Evolutionary conservation across 768 basidiomycete genomes (phyloP).

Genomic region (Leccinum sublutescens): DNA sequence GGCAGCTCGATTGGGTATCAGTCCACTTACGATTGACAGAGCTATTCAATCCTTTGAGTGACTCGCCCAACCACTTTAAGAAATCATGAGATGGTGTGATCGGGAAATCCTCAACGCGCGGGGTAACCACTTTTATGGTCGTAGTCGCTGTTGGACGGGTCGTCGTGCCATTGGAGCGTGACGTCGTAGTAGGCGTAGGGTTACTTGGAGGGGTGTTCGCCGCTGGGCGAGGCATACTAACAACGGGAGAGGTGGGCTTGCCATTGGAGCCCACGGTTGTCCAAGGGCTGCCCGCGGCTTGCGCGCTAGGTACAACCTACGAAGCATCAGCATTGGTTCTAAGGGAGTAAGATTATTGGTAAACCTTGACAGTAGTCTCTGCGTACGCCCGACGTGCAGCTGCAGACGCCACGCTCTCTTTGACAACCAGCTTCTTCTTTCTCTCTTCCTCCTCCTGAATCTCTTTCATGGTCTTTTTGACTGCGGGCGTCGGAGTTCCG

Average conservation of each 20-base stretch:
- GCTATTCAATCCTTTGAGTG: constrained; percentile 69
- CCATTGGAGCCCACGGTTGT: constrained; percentile 83
- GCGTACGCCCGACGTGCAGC: constrained; percentile 73
- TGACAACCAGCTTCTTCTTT: constrained; percentile 65
- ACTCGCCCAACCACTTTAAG: constrained; percentile 85
- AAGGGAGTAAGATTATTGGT: constrained; percentile 7
- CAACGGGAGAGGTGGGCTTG: constrained; percentile 42
- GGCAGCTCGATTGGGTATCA: constrained; percentile 1
- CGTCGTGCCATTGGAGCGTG: constrained; percentile 39
- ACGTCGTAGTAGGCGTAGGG: constrained; percentile 31
- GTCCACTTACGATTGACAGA: constrained; percentile 50
- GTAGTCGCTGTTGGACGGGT: constrained; percentile 38
- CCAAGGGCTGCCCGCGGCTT: constrained; percentile 64
- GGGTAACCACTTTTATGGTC: constrained; percentile 28
- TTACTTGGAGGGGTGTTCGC: constrained; percentile 29
- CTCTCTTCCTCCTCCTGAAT: constrained; percentile 97
- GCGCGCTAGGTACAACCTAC: constrained; percentile 32
- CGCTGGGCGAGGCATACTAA: constrained; percentile 36
- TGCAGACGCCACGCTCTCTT: constrained; percentile 57
- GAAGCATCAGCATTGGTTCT: constrained; percentile 4
- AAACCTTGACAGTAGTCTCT: constrained; percentile 74
- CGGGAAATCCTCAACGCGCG: constrained; percentile 59
- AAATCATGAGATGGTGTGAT: constrained; percentile 84
- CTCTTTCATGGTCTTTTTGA: constrained; percentile 96
- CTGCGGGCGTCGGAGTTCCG: constrained; percentile 46